Percentiles rank a stretch among this genome's conserved stretches.
These are phyloP conservation scores for Zoysia japonica DNA, from an alignment of 176 grass and related monocot species.

Conservation along the genomic window DNA sequence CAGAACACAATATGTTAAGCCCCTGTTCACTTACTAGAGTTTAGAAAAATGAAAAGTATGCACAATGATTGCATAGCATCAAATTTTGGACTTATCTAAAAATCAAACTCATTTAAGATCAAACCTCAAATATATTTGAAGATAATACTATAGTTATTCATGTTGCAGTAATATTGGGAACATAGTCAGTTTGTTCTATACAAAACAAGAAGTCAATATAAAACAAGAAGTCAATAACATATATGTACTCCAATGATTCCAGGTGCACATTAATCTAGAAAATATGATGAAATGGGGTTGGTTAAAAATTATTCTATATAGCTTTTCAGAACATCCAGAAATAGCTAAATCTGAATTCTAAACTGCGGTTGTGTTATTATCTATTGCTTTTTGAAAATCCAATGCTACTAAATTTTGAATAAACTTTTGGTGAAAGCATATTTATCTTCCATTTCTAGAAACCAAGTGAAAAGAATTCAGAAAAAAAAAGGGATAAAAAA, in stretches of 20 bases:
- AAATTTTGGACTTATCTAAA: background rate
- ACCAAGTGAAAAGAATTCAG: background rate
- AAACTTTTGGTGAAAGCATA: background rate
- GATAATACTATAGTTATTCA: background rate
- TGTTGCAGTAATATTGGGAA: background rate
- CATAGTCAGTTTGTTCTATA: background rate
- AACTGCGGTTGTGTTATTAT: slow-evolving; percentile 5
- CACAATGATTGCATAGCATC: background rate
- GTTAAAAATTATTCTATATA: slow-evolving; percentile 1
- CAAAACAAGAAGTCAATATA: background rate
- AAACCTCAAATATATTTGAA: background rate
- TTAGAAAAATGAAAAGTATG: slow-evolving; percentile 6
- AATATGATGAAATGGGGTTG: background rate
- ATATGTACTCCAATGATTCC: background rate
- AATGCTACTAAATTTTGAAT: background rate
- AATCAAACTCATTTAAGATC: background rate
- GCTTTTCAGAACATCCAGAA: background rate
- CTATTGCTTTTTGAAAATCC: slow-evolving; percentile 7
- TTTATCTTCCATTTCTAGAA: slow-evolving; percentile 7
- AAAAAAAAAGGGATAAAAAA: background rate
- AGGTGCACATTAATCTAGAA: slow-evolving; percentile 18
- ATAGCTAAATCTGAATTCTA: background rate
- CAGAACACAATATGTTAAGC: slow-evolving; percentile 35
- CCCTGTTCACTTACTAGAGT: slow-evolving; percentile 1
- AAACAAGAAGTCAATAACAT: background rate